Percentiles rank a stretch among this genome's conserved stretches.
Evolutionary conservation across 108 stramenopile species (phyloP).

Genomic region (Cylindrotheca fusiformis): DNA sequence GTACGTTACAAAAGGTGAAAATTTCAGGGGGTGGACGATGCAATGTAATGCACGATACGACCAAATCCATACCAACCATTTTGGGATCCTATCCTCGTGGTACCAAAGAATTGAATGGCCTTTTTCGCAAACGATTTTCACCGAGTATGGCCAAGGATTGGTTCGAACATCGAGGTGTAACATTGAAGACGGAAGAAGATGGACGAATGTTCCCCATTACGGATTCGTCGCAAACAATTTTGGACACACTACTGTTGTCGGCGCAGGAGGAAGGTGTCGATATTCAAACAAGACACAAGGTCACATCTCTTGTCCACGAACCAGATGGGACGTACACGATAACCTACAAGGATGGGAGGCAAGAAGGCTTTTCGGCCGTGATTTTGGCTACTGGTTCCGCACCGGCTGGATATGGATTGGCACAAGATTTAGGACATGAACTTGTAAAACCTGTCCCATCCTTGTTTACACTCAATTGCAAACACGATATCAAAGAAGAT

Average conservation of each 20-base stretch:
- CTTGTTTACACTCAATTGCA: constrained; percentile 86
- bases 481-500: constrained; percentile 53
- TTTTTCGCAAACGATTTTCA: constrained; percentile 71
- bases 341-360: constrained; percentile 17
- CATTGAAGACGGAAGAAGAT: constrained; percentile 89
- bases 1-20: constrained; percentile 85
- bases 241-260: constrained; percentile 65
- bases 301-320: constrained; percentile 15
- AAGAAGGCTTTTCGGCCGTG: constrained; percentile 64
- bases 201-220: constrained; percentile 95
- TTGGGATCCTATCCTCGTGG: constrained; percentile 88
- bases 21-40: constrained; percentile 93
- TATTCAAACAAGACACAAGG: constrained; percentile 46
- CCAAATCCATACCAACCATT: constrained; percentile 68
- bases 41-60: constrained; percentile 90
- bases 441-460: constrained; percentile 85
- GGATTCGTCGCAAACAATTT: constrained; percentile 87
- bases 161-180: constrained; percentile 88
- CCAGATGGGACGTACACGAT: constrained; percentile 6
- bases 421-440: constrained; percentile 71
- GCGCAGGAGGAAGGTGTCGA: constrained; percentile 66
- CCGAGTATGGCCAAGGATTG: constrained; percentile 78
- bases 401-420: constrained; percentile 83
- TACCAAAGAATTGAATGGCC: constrained; percentile 73
- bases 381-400: constrained; percentile 93